Conservation (phyloP, 257 asterid species). For the Primulina huaijiensis region DNA sequence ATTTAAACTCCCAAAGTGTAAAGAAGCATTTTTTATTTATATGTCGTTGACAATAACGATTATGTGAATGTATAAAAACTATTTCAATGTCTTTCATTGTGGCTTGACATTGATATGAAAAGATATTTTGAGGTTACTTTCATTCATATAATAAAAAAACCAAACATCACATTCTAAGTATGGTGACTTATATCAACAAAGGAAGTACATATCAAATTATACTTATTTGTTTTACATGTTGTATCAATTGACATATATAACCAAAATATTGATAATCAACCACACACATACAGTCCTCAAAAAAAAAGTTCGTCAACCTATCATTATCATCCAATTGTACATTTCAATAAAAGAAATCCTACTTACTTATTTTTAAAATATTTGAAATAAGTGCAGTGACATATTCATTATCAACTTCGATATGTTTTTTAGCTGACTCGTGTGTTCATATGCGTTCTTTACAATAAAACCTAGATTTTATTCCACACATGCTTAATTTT, state of each 20-base stretch:
- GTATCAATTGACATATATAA: neutral
- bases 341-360: neutral
- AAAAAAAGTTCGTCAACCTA: neutral
- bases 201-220: slow-evolving; percentile 9
- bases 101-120: too few species aligned
- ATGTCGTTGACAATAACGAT: too few species aligned
- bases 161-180: neutral
- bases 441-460: neutral
- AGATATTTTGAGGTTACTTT: too few species aligned
- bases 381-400: neutral
- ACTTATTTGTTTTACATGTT: slow-evolving; percentile 8
- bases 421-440: neutral
- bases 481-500: too few species aligned
- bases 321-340: neutral
- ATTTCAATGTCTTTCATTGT: too few species aligned
- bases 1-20: neutral
- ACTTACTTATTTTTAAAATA: neutral
- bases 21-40: neutral
- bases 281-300: neutral
- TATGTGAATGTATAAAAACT: too few species aligned
- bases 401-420: neutral
- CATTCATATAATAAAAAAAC: neutral
- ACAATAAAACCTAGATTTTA: neutral
- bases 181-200: slow-evolving; percentile 20
- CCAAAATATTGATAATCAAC: slow-evolving; percentile 11